Evolutionary conservation across 139 green algal species (phyloP), one percentile per base, ranked within the genome.

Genomic region (Volvox reticuliferus): DNA sequence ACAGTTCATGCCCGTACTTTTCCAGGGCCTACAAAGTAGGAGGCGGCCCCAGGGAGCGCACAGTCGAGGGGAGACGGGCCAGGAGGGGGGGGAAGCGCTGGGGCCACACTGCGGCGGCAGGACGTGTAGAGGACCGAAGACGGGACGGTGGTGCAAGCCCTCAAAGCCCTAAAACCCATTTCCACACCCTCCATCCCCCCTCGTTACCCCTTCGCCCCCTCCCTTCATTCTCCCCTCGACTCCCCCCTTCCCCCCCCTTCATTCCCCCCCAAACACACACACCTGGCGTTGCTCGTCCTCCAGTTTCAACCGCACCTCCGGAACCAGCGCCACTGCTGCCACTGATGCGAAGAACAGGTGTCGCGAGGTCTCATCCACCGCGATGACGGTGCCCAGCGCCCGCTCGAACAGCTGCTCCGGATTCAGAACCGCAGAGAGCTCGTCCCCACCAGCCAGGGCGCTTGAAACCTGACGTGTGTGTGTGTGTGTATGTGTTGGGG

Each of bases 211-310:
- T n/a, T n/a, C n/a, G n/a, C 44, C 44, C 44, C 44, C 44, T 55
- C 44, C 44, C 44, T 55, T n/a, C n/a, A n/a, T n/a, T n/a, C n/a
- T n/a, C n/a, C 44, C 44, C 44, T 55, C 44, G 5, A 55, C 44
- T 55, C 44, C 44, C 44, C 9, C 44, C 44, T 9, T 55, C 44
- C 44, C 44, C 44, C 44, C 9, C 44, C 44, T 9, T 9, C 44
- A n/a, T n/a, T n/a, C 44, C 9, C 44, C 44, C 44, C 44, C 5
- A 14, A 55, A 55, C 5, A 55, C 9, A 55, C 44, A 55, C 81
- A 87, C 81, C 81, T 87, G 18, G 19, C 18, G 62, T 63, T 87
- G 81, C 81, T 87, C 81, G 61, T 87, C 62, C 81, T 77, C 61
- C 81, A 87, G 62, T 32, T 30, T 18, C 62, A n/a, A 55, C 18